phyloP scores from a whole-genome alignment of 148 eudicot genomes.

The Pharnaceum exiguum region DNA sequence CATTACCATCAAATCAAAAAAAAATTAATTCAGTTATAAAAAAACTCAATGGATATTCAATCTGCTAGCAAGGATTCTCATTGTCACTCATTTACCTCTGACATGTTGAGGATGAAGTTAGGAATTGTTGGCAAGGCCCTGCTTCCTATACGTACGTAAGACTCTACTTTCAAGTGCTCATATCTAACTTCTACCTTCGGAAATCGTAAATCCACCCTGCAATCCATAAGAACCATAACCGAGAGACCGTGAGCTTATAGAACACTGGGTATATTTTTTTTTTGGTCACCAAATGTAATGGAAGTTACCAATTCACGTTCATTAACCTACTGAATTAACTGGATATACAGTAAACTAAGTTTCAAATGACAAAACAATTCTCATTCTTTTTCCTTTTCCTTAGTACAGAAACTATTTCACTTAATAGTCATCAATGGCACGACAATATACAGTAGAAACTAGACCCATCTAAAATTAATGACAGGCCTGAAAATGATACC shows the following conservation, averaged over 20 bases:
- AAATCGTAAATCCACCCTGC: constrained; percentile 82
- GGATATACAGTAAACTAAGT: no score
- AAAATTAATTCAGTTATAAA: neutral
- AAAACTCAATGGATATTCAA: neutral
- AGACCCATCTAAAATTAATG: neutral
- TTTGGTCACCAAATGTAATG: no score
- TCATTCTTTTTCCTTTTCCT: no score
- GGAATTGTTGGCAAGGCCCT: constrained; percentile 95
- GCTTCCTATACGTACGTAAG: constrained; percentile 79
- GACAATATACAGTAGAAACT: neutral
- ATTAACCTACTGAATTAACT: no score
- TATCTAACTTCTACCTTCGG: constrained; percentile 91
- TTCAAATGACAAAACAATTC: no score
- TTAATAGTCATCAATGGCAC: neutral
- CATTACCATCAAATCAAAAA: constrained; percentile 5
- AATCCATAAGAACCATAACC: neutral
- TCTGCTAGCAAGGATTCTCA: neutral
- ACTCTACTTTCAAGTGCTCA: constrained; percentile 70
- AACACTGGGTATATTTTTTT: neutral
- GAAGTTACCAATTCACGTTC: no score
- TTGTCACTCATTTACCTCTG: constrained; percentile 50
- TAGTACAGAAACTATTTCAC: no score
- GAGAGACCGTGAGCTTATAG: neutral
- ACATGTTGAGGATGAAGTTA: constrained; percentile 79
- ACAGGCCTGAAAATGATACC: neutral